Evolutionary conservation across 768 basidiomycete genomes (phyloP).

Genomic region (Suillus bovinus): DNA sequence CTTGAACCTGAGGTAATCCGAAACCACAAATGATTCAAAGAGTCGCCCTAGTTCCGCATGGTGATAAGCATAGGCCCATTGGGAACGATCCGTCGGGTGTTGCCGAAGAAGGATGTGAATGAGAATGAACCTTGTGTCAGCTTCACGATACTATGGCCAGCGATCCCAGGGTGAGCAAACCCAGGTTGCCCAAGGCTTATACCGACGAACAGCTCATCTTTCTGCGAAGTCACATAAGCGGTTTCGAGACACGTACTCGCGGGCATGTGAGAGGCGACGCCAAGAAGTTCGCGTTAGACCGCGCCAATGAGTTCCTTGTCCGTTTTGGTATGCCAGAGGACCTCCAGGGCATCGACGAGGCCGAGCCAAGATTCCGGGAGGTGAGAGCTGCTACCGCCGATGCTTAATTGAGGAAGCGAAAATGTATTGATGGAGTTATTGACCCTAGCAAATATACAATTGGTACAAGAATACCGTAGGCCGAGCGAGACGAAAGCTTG

Average conservation of each 20-base stretch:
- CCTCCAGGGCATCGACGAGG: conserved; percentile 54
- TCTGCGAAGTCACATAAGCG: conserved; percentile 50
- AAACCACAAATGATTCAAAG: background rate
- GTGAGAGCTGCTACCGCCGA: conserved; percentile 30
- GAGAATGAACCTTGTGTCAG: conserved; percentile 13
- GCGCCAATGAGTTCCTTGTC: conserved; percentile 59
- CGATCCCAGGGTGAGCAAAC: conserved; percentile 66
- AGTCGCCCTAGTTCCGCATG: background rate
- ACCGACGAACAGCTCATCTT: conserved; percentile 63
- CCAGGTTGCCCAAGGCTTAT: conserved; percentile 64
- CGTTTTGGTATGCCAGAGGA: conserved; percentile 60
- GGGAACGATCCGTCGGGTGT: conserved; percentile 25
- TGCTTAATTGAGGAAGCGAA: background rate
- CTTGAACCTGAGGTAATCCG: conserved; percentile 4
- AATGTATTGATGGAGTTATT: conserved; percentile 4
- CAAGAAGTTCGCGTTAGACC: conserved; percentile 66
- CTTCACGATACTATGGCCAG: conserved; percentile 37
- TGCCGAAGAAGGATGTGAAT: conserved; percentile 16
- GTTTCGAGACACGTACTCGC: conserved; percentile 60
- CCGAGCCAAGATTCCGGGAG: conserved; percentile 63
- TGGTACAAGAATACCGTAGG: conserved; percentile 76
- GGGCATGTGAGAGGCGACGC: conserved; percentile 66
- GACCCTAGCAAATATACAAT: conserved; percentile 10
- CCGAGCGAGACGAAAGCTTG: conserved; percentile 56
- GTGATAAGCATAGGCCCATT: conserved; percentile 17